A percentile compares a stretch with the other conserved stretches of the same genome.
These are phyloP conservation scores for Mitragyna speciosa DNA, from an alignment of 257 asterid genomes.

Conservation along the genomic window DNA sequence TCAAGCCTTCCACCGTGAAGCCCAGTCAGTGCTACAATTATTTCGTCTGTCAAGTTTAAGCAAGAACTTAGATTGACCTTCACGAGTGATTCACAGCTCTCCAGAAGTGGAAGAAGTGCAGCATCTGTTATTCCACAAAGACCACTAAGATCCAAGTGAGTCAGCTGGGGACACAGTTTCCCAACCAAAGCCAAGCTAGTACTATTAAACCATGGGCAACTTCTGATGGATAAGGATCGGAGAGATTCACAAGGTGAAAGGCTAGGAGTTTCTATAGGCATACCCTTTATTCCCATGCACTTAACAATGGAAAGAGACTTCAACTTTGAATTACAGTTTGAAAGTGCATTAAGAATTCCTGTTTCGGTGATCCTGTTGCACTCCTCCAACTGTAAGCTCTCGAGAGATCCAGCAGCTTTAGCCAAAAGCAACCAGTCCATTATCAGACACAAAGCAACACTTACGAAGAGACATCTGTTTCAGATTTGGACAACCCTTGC, in stretches of 20 bases:
- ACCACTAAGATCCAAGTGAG: constrained; percentile 75
- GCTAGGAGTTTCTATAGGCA: constrained; percentile 38
- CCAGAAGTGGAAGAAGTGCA: constrained; percentile 71
- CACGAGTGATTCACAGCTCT: constrained; percentile 50
- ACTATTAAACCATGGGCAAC: constrained; percentile 80
- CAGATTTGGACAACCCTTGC: constrained; percentile 59
- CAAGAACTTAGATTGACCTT: constrained; percentile 71
- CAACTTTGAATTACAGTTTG: constrained; percentile 57
- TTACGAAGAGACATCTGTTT: constrained; percentile 58
- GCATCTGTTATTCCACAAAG: constrained; percentile 65
- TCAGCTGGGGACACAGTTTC: constrained; percentile 75
- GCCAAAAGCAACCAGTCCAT: constrained; percentile 70
- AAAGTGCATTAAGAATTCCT: constrained; percentile 62
- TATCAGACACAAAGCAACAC: constrained; percentile 71
- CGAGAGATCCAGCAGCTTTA: constrained; percentile 56
- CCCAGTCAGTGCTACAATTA: constrained; percentile 48
- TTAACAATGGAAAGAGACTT: constrained; percentile 68
- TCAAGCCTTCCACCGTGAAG: constrained; percentile 67
- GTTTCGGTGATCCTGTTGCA: constrained; percentile 73
- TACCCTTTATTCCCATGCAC: constrained; percentile 76
- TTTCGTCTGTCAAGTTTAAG: constrained; percentile 57
- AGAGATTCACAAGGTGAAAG: constrained; percentile 79
- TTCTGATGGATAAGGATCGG: constrained; percentile 60
- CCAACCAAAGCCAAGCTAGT: constrained; percentile 75
- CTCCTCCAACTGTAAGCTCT: constrained; percentile 76